Conservation (phyloP, 331 rosid species). For the Malus hybrid region DNA sequence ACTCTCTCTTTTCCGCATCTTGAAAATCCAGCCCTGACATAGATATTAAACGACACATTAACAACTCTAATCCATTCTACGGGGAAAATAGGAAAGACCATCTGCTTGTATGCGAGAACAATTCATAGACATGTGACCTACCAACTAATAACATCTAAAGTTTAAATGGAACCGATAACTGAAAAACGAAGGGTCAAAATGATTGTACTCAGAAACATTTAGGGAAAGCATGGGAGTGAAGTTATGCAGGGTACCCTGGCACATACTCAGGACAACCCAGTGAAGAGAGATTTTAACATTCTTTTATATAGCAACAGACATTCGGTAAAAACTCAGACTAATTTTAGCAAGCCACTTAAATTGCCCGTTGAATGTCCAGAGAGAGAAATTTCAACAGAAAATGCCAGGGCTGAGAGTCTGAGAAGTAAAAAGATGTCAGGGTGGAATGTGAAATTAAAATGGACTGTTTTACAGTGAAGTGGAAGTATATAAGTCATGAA, state of each 20-base stretch:
- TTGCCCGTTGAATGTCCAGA: not conserved
- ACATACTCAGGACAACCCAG: not conserved
- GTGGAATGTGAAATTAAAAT: not conserved
- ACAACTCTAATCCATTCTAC: slow-evolving; percentile 3
- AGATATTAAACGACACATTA: slow-evolving; percentile 10
- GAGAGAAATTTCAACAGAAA: not conserved
- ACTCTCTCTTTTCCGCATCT: slow-evolving; percentile 95
- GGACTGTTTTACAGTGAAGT: not conserved
- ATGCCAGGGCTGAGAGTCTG: not conserved
- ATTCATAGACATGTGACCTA: not conserved
- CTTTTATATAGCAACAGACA: not conserved
- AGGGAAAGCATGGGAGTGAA: not conserved
- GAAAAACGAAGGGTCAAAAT: not conserved
- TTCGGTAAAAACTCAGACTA: too few relatives aligned
- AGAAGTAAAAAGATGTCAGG: not conserved
- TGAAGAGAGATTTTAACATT: not conserved
- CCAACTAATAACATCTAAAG: not conserved
- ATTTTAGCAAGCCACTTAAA: not conserved
- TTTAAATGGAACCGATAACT: not conserved
- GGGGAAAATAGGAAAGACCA: too few relatives aligned
- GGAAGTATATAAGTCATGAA: not conserved
- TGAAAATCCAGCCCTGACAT: slow-evolving; percentile 75
- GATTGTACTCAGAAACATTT: not conserved
- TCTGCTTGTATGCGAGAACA: not conserved
- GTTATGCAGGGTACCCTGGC: not conserved